These are phyloP conservation scores for Dactylorhiza incarnata DNA, from an alignment of 106 monocot genomes.

Conservation along the genomic window DNA sequence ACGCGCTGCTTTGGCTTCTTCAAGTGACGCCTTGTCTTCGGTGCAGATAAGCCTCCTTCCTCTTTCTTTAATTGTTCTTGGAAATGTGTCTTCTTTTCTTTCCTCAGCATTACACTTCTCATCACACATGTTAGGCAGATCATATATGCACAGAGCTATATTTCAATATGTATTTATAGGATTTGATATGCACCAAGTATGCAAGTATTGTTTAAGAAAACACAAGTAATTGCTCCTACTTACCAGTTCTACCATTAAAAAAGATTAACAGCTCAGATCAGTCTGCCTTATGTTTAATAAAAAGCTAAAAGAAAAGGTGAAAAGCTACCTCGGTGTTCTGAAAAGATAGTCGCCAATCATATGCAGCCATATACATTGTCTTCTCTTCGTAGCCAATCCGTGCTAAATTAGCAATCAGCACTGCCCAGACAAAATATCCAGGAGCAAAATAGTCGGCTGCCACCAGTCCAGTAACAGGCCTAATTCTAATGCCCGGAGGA, in stretches of 20 bases:
- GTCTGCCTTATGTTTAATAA: not conserved
- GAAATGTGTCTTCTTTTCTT: too few relatives aligned
- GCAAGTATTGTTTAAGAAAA: not conserved
- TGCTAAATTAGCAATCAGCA: constrained; percentile 97
- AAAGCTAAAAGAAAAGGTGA: not conserved
- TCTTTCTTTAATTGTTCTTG: too few relatives aligned
- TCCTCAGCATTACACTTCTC: too few relatives aligned
- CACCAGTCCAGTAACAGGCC: constrained; percentile 92
- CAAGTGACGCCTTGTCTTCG: too few relatives aligned
- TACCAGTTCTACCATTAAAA: not conserved
- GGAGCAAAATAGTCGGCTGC: constrained; percentile 99
- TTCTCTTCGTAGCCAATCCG: constrained; percentile 98
- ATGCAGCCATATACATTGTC: constrained; percentile 99
- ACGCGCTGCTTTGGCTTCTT: too few relatives aligned
- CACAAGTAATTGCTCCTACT: not conserved
- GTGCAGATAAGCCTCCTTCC: too few relatives aligned
- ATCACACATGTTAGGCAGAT: not conserved
- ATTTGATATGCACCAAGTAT: not conserved
- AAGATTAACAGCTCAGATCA: not conserved
- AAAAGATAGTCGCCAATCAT: constrained; percentile 99
- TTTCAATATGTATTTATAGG: not conserved
- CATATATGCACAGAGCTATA: not conserved
- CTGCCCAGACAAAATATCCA: constrained; percentile 99
- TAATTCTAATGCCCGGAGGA: constrained; percentile 77
- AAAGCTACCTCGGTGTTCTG: constrained; percentile 89